These are phyloP conservation scores for Oleoguttula mirabilis DNA, from an alignment of 495 filamentous ascomycete species.

Conservation along the genomic window DNA sequence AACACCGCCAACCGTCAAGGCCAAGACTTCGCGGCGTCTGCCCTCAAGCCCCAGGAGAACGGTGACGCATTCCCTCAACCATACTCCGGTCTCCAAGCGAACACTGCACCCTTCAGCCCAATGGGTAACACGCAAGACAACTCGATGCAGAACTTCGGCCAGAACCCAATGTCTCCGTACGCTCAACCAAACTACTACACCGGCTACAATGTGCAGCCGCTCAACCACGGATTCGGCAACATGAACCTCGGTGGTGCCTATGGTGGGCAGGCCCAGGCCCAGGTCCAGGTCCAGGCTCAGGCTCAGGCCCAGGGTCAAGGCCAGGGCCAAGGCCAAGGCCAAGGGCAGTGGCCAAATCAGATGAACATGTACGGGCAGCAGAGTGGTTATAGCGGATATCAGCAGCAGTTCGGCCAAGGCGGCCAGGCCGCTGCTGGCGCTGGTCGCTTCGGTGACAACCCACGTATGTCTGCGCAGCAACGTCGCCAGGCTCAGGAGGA, in stretches of 20 bases:
- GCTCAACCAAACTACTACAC: slow-evolving; percentile 32
- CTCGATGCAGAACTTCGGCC: slow-evolving; percentile 7
- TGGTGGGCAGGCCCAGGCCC: slow-evolving; percentile 2
- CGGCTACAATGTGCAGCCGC: slow-evolving; percentile 45
- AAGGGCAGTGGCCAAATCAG: slow-evolving; percentile 26
- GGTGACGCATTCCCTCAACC: slow-evolving; percentile 33
- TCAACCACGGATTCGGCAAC: slow-evolving; percentile 47
- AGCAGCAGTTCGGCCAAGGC: slow-evolving; percentile 28
- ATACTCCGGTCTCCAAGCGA: slow-evolving; percentile 63
- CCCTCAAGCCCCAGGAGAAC: slow-evolving; percentile 24
- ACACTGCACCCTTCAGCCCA: slow-evolving; percentile 58
- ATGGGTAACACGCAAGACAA: slow-evolving; percentile 8
- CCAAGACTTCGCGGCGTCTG: slow-evolving; percentile 49
- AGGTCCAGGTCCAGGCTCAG: slow-evolving; percentile 23
- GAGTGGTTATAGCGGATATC: slow-evolving; percentile 35
- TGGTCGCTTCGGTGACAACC: slow-evolving; percentile 12
- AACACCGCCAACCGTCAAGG: slow-evolving; percentile 42
- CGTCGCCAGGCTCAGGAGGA: slow-evolving; percentile 40
- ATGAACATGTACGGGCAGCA: slow-evolving; percentile 33
- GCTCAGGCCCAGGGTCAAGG: too few relatives aligned
- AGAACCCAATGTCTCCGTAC: slow-evolving; percentile 27
- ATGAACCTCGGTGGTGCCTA: slow-evolving; percentile 38
- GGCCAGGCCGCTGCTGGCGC: slow-evolving; percentile 11
- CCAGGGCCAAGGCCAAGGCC: too few relatives aligned
- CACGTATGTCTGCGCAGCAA: slow-evolving; percentile 8